Base-by-base conservation (phyloP, 352 stramenopile species). In the Pythium sukuiense region DNA sequence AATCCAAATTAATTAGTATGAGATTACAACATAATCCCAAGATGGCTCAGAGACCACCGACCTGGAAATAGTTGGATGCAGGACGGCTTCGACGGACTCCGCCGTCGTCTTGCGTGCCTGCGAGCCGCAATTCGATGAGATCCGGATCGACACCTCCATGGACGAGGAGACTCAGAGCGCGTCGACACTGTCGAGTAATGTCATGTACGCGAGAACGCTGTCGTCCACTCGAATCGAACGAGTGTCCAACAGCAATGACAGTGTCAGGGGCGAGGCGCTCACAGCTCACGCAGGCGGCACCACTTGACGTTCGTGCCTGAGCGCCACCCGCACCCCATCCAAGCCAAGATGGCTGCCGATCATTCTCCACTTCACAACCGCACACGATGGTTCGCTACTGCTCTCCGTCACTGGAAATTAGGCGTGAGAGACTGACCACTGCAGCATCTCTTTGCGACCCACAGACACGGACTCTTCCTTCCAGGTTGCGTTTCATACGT, bases 321-420 rank as follows among this genome's bases (percentile, higher is more conserved):
- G 18, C 49, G 43, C 29, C 48, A 70, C 53, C 3, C 1, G 16
- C n/a, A n/a, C 14, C 26, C 55, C 29, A 46, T 70, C 35, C 48
- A 61, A 33, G 63, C 53, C 48, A 64, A 61, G 45, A 50, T 70
- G 55, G 63, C 26, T 70, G 16, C 32, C 50, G 2, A 16, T 70
- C 7, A 65, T 70, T 26, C 27, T 65, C 3, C 16, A 49, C 16
- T 65, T 70, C 20, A 48, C 56, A 24, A 11, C 59, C 2, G 26
- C 65, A 24, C 63, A 70, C 26, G 60, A 65, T 48, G 63, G 63
- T 65, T 45, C 60, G n/a, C 58, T 56, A 24, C 20, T 24, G 20
- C 20, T 35, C 32, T 35, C 8, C 32, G 8, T 35, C 12, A 13
- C 6, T 26, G 18, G 57, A 18, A 39, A 39, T 12, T 29, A 59